phyloP scores from a whole-genome alignment of 768 basidiomycete genomes.

The Cantharellus anzutake region DNA sequence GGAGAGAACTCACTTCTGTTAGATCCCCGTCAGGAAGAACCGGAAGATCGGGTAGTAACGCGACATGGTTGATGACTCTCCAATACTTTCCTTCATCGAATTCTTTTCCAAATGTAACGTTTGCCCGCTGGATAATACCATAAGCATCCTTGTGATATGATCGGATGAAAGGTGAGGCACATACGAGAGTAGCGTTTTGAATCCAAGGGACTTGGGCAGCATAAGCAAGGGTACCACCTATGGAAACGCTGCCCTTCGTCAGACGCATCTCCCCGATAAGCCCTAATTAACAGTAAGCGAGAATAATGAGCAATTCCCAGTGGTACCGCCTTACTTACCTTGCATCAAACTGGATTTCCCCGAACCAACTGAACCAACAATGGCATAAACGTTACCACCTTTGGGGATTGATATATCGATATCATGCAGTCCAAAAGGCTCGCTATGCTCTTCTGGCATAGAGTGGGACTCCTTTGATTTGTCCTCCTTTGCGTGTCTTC shows the following conservation, averaged over 20 bases:
- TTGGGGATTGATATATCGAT: slow-evolving; percentile 34
- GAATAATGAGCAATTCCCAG: not conserved
- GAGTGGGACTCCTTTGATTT: not conserved
- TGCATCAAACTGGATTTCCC: slow-evolving; percentile 29
- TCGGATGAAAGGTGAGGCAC: slow-evolving; percentile 12
- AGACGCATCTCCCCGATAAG: slow-evolving; percentile 53
- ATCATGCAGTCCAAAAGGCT: slow-evolving; percentile 32
- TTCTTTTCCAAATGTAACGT: slow-evolving; percentile 44
- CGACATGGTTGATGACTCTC: slow-evolving; percentile 37
- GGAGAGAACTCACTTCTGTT: slow-evolving; percentile 34
- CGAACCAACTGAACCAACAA: slow-evolving; percentile 51
- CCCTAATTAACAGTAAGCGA: slow-evolving; percentile 1
- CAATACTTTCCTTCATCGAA: slow-evolving; percentile 50
- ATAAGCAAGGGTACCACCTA: slow-evolving; percentile 48
- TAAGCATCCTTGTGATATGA: not conserved
- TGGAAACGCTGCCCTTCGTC: slow-evolving; percentile 29
- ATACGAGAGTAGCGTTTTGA: slow-evolving; percentile 42
- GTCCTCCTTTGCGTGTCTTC: not conserved
- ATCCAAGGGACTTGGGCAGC: slow-evolving; percentile 65
- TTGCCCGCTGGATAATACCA: slow-evolving; percentile 29
- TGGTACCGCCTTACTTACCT: slow-evolving; percentile 1
- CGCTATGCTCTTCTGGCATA: not conserved
- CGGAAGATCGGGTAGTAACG: slow-evolving; percentile 42
- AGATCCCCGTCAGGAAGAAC: slow-evolving; percentile 50
- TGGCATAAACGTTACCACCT: slow-evolving; percentile 34